phyloP scores from a whole-genome alignment of 2,329 filamentous ascomycete species.

The Calonectria crousiana region DNA sequence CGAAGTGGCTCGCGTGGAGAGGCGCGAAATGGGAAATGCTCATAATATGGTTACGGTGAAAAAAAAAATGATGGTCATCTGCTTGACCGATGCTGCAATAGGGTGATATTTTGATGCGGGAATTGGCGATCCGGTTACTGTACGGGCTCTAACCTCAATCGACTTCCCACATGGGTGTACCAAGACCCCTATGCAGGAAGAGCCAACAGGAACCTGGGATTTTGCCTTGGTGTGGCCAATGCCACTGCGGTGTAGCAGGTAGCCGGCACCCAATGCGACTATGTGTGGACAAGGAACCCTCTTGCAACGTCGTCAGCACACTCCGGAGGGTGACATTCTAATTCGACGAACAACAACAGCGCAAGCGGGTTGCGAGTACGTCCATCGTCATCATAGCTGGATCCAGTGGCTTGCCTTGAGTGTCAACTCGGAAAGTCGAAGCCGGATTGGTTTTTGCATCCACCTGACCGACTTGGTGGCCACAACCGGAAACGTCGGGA shows the following conservation, averaged over 20 bases:
- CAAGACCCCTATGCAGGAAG: slow-evolving; percentile 1
- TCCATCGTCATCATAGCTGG: slow-evolving; percentile 5
- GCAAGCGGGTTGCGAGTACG: slow-evolving; percentile 20
- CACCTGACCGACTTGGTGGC: slow-evolving; percentile 16
- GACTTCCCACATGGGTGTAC: not conserved
- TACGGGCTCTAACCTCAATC: not conserved
- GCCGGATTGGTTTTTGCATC: slow-evolving; percentile 30
- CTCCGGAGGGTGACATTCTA: slow-evolving; percentile 16
- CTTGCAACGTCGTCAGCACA: not conserved
- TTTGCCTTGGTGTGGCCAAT: not conserved
- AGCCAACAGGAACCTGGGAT: not conserved
- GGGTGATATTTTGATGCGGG: not conserved
- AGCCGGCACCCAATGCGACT: not conserved
- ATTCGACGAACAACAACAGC: slow-evolving; percentile 36
- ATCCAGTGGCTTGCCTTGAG: slow-evolving; percentile 20
- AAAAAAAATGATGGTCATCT: not conserved
- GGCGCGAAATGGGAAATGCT: not conserved
- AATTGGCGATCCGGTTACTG: slow-evolving; percentile 10
- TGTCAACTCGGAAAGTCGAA: slow-evolving; percentile 8
- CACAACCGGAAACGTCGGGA: slow-evolving; percentile 42
- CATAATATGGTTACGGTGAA: not conserved
- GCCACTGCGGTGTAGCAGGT: slow-evolving; percentile 4
- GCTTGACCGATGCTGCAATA: not conserved
- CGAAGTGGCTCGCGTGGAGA: no score
- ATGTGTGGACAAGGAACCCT: not conserved